These are phyloP conservation scores for Gynostemma pentaphyllum DNA, from an alignment of 306 rosid species.

Conservation along the genomic window DNA sequence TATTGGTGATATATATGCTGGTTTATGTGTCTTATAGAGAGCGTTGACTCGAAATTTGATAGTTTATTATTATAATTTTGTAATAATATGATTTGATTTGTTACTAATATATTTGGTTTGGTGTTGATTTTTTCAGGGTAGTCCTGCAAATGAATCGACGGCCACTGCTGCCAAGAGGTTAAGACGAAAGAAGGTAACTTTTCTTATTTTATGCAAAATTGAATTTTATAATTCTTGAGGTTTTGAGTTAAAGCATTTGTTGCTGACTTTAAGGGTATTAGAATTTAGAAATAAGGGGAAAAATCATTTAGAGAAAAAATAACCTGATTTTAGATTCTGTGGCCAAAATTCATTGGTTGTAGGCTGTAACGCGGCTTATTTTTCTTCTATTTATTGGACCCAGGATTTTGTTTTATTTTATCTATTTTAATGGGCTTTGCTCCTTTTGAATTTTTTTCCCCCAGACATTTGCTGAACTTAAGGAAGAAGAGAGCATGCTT, in stretches of 20 bases:
- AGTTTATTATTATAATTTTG: not conserved
- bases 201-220: not conserved
- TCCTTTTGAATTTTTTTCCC: not conserved
- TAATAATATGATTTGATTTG: not conserved
- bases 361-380: not conserved
- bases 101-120: not conserved
- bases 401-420: too few species aligned
- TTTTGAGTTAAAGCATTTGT: not conserved
- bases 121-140: slow-evolving; percentile 37
- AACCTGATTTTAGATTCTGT: too few species aligned
- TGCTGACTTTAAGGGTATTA: slow-evolving; percentile 4
- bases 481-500: slow-evolving; percentile 68
- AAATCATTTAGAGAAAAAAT: too few species aligned
- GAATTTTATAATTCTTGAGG: not conserved
- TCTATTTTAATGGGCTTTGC: not conserved
- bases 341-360: too few species aligned
- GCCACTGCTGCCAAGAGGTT: slow-evolving; percentile 43
- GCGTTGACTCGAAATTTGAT: too few species aligned
- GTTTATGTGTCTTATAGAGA: too few species aligned
- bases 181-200: slow-evolving; percentile 56
- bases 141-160: slow-evolving; percentile 47
- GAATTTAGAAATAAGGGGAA: too few species aligned
- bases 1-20: not conserved
- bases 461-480: slow-evolving; percentile 67
- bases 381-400: not conserved